A percentile compares a stretch with the other conserved stretches of the same genome.
phyloP scores from a whole-genome alignment of 2,329 filamentous ascomycete genomes.

The Aspergillus sp. region DNA sequence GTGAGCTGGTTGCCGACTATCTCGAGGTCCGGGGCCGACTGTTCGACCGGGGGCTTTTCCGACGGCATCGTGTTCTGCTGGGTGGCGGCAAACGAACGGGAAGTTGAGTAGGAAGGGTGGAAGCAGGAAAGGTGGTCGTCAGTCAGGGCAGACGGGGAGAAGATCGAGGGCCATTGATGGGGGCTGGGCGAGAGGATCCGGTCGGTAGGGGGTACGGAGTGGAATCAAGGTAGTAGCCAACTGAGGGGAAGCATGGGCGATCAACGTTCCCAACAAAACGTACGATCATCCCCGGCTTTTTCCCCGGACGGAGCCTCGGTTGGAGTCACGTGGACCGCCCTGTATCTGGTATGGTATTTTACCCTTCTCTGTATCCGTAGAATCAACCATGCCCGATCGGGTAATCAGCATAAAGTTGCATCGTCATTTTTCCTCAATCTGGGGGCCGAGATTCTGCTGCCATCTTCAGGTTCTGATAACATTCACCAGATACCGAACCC shows the following conservation, averaged over 20 bases:
- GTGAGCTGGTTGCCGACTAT: conserved; percentile 73
- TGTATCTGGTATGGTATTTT: conserved; percentile 18
- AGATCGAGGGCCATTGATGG: conserved; percentile 7
- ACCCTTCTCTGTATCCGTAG: background rate
- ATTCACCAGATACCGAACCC: too few species aligned
- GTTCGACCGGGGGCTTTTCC: conserved; percentile 30
- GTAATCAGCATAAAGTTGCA: background rate
- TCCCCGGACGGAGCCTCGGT: conserved; percentile 30
- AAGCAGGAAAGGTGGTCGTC: background rate
- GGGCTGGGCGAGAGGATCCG: background rate
- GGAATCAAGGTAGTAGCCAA: background rate
- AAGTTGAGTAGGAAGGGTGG: background rate
- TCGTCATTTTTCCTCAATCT: background rate
- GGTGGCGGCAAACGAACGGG: background rate
- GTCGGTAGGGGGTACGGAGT: background rate
- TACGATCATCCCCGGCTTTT: conserved; percentile 25
- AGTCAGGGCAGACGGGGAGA: conserved; percentile 1
- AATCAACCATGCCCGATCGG: background rate
- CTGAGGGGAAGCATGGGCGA: background rate
- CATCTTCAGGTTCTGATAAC: too few species aligned
- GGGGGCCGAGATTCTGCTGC: background rate
- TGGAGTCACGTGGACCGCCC: conserved; percentile 7
- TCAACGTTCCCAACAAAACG: conserved; percentile 23
- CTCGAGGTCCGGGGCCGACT: conserved; percentile 70
- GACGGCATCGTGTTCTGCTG: conserved; percentile 28